Conservation (phyloP, 2,329 filamentous ascomycete species). For the Penicillium italicum region DNA sequence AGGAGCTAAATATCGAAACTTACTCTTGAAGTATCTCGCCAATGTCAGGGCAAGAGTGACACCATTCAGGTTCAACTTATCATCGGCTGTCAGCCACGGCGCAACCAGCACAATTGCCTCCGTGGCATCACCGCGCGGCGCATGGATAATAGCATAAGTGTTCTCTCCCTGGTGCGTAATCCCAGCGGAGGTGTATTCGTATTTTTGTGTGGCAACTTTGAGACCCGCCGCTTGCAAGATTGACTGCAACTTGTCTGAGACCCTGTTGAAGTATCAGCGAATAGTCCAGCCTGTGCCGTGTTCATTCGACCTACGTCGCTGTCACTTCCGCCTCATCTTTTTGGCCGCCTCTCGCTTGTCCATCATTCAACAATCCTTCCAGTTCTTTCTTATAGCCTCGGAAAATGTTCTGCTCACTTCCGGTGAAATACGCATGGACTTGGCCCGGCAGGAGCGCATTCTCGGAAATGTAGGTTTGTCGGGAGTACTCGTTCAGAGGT, state of each 20-base stretch:
- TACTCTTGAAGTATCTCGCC: conserved; percentile 88
- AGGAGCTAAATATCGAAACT: conserved; percentile 17
- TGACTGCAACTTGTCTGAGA: conserved; percentile 68
- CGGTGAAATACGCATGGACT: conserved; percentile 95
- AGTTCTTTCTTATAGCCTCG: conserved; percentile 85
- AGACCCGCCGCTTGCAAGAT: conserved; percentile 76
- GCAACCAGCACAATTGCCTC: conserved; percentile 93
- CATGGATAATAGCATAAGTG: conserved; percentile 87
- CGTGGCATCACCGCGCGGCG: conserved; percentile 90
- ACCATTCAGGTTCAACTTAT: conserved; percentile 77
- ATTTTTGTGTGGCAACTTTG: conserved; percentile 84
- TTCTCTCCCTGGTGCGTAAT: conserved; percentile 76
- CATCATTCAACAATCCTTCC: conserved; percentile 45
- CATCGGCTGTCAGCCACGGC: conserved; percentile 79
- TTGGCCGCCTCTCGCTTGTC: conserved; percentile 29
- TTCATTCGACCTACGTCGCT: conserved; percentile 25
- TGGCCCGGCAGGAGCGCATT: conserved; percentile 94
- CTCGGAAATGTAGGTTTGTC: conserved; percentile 92
- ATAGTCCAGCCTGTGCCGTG: neutral
- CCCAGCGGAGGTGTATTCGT: conserved; percentile 77
- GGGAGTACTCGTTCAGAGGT: conserved; percentile 84
- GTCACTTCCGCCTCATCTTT: conserved; percentile 23
- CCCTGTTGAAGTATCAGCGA: conserved; percentile 29
- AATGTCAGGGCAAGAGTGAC: conserved; percentile 82
- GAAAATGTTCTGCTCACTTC: conserved; percentile 93